A percentile compares a stretch with the other conserved stretches of the same genome.
These are phyloP conservation scores for Cercophora newfieldiana DNA, from an alignment of 495 filamentous ascomycete genomes.

Conservation along the genomic window DNA sequence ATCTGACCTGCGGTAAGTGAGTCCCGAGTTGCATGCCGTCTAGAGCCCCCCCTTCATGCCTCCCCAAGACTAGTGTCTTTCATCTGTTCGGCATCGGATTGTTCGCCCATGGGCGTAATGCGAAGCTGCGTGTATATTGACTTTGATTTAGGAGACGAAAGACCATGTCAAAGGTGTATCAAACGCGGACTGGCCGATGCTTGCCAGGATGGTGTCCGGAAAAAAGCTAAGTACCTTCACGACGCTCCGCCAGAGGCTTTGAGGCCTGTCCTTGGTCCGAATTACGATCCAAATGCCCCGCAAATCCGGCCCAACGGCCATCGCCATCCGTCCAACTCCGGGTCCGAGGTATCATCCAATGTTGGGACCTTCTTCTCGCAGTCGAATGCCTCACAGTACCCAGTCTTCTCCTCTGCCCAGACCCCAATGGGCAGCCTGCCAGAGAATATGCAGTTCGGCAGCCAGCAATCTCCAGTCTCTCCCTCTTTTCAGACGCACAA, in stretches of 20 bases:
- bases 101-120: too few relatives aligned
- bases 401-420: constrained; percentile 31
- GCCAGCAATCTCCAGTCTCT: constrained; percentile 68
- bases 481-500: constrained; percentile 57
- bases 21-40: constrained; percentile 22
- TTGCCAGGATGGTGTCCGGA: constrained; percentile 94
- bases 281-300: constrained; percentile 49
- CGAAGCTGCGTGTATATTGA: constrained; percentile 9
- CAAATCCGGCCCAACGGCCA: constrained; percentile 35
- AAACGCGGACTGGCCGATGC: constrained; percentile 86
- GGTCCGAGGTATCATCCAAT: constrained; percentile 36
- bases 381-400: constrained; percentile 40
- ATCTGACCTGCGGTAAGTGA: constrained; percentile 96
- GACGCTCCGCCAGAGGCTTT: constrained; percentile 80
- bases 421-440: constrained; percentile 38
- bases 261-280: constrained; percentile 56
- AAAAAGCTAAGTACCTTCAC: constrained; percentile 98
- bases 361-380: constrained; percentile 40
- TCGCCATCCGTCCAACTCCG: constrained; percentile 33
- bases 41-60: neutral
- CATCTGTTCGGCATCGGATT: neutral
- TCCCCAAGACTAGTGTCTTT: neutral
- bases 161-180: constrained; percentile 90
- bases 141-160: constrained; percentile 58
- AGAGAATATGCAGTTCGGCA: constrained; percentile 54